A percentile compares a stretch with the other conserved stretches of the same genome.
Evolutionary conservation across 352 stramenopile genomes (phyloP).

Genomic region (Pilasporangium apinafurcum): DNA sequence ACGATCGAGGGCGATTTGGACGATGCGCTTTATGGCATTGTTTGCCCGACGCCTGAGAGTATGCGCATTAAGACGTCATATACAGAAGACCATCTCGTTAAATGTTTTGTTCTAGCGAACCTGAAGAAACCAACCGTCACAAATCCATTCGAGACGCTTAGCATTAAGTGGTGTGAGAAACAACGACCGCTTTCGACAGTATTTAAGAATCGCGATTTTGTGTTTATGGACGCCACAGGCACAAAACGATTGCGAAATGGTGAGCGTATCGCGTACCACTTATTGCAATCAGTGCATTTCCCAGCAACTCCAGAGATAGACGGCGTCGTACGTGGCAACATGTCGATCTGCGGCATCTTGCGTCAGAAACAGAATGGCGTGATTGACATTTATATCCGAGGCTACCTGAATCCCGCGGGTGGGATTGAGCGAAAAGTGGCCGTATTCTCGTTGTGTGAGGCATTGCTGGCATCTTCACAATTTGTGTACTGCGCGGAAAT

Average conservation of each 20-base stretch:
- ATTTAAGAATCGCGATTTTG: conserved; percentile 6
- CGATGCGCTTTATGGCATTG: conserved; percentile 9
- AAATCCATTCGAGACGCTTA: conserved; percentile 1
- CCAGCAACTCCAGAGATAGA: conserved; percentile 21
- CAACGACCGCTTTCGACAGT: background rate
- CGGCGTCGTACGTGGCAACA: conserved; percentile 12
- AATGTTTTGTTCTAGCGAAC: conserved; percentile 1
- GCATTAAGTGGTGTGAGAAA: background rate
- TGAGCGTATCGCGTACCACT: conserved; percentile 49
- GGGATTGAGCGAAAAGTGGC: conserved; percentile 33
- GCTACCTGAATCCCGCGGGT: conserved; percentile 20
- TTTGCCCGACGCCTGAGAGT: background rate
- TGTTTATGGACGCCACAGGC: conserved; percentile 6
- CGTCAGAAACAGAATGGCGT: background rate
- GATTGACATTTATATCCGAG: conserved; percentile 6
- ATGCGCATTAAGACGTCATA: conserved; percentile 6
- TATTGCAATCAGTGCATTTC: conserved; percentile 63
- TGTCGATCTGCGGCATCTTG: conserved; percentile 12
- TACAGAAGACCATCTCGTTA: conserved; percentile 1
- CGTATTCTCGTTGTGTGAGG: conserved; percentile 23
- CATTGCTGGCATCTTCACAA: conserved; percentile 19
- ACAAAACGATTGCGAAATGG: conserved; percentile 3
- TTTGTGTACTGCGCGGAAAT: conserved; percentile 51
- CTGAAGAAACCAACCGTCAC: background rate
- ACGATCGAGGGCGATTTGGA: conserved; percentile 3